Evolutionary conservation across 768 basidiomycete genomes (phyloP), one percentile per base, ranked within the genome.

Genomic region (Rhodocollybia butyracea): DNA sequence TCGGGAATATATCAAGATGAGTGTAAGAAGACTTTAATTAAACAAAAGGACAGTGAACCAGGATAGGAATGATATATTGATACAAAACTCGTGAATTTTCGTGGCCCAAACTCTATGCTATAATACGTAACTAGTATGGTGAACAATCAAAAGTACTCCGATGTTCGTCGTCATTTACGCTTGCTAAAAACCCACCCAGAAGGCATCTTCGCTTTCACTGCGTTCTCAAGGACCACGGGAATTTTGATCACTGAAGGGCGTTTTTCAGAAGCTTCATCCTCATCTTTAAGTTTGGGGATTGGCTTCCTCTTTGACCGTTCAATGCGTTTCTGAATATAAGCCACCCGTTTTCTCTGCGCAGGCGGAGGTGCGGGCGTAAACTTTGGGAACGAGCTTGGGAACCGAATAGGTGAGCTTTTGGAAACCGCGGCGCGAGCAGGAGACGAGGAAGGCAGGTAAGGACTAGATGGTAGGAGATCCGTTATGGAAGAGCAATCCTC

Each of bases 301-400:
- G 31, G 26, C 29, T 43, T 54, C 10, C 13, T 10, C 41, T 46
- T 51, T 11, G 41, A 43, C 13, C 50, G 13, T 32, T 52, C 58
- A 27, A 72, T 68, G 52, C 73, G 68, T 64, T 62, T 61, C 57
- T 63, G 63, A 6, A 69, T 48, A 39, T 67, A 66, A 34, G 64
- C 63, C 19, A 75, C 60, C 22, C 75, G 67, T 47, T 72, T 70
- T 38, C 66, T 68, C 54, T 73, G 68, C 42, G 68, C 67, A 39
- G 66, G 66, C 6, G 68, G 68, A n/a, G 78, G 78, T 6, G 75
- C 74, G 27, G 76, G 76, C 5, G 76, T 76, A 24, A 63, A 60
- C n/a, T 65, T 65, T n/a, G 71, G 71, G 46, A 66, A 66, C 27
- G 57, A 61, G 41, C 64, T 65, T 2, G 66, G 47, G 19, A 38